A percentile compares a stretch with the other conserved stretches of the same genome.
phyloP scores from a whole-genome alignment of 106 monocot species.

The Narthecium ossifragum region DNA sequence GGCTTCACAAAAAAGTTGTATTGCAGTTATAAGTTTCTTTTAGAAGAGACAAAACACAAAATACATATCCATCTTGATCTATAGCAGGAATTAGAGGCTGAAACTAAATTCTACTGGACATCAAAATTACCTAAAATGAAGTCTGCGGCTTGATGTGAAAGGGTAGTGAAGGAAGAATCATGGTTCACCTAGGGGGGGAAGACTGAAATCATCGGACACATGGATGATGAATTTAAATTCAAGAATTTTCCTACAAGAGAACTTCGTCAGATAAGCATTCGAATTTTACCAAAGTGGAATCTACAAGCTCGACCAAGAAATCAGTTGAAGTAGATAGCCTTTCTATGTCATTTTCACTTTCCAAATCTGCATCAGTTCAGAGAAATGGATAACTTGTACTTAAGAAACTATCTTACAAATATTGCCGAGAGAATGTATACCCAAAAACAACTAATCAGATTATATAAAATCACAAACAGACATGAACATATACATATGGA shows the following conservation, averaged over 20 bases:
- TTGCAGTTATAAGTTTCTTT: background rate
- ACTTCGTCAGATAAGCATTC: background rate
- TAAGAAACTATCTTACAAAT: background rate
- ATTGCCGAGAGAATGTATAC: no score
- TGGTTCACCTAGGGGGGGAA: constrained; percentile 27
- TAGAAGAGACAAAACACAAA: background rate
- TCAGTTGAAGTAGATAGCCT: constrained; percentile 46
- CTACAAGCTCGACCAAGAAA: constrained; percentile 54
- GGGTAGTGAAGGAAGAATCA: constrained; percentile 37
- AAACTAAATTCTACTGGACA: background rate
- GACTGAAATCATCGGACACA: constrained; percentile 3
- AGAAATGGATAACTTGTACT: background rate
- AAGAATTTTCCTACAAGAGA: background rate
- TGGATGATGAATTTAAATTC: background rate
- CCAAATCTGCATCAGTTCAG: constrained; percentile 27
- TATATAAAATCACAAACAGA: background rate
- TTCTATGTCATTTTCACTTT: constrained; percentile 46
- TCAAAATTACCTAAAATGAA: constrained; percentile 54
- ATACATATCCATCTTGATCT: background rate
- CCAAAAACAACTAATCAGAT: constrained; percentile 2
- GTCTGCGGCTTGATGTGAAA: constrained; percentile 71
- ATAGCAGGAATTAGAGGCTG: background rate
- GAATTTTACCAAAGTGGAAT: constrained; percentile 20
- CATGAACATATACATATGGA: no score
- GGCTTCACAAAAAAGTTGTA: constrained; percentile 24